Evolutionary conservation across 2,329 filamentous ascomycete species (phyloP).

Genomic region (Zasmidium citrigriseum): DNA sequence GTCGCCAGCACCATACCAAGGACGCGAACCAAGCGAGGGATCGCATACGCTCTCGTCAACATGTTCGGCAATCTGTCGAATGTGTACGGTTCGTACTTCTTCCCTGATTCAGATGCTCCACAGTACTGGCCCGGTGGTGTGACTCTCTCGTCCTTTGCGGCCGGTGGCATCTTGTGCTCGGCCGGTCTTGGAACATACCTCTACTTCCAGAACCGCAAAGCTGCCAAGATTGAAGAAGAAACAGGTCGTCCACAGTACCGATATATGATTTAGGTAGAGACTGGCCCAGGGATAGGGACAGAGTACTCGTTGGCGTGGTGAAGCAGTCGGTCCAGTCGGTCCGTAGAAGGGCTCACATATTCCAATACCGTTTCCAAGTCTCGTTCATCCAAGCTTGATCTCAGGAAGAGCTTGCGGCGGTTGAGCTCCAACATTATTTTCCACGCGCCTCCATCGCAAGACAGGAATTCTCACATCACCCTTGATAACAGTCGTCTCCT

Average conservation of each 20-base stretch:
- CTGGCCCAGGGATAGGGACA: no score
- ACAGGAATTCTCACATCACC: conserved; percentile 18
- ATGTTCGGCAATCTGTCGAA: conserved; percentile 5
- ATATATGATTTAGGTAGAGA: neutral
- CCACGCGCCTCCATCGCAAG: conserved; percentile 10
- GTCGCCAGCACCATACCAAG: conserved; percentile 1
- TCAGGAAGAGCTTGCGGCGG: neutral
- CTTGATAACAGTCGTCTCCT: conserved; percentile 37
- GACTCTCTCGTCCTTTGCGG: conserved; percentile 1
- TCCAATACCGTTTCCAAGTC: no score
- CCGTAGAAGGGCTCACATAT: neutral
- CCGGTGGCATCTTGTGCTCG: conserved; percentile 1
- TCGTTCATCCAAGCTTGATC: conserved; percentile 4
- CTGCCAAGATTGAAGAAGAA: neutral
- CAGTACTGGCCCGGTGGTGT: conserved; percentile 2
- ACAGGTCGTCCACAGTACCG: neutral
- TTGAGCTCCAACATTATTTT: conserved; percentile 7
- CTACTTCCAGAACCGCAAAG: conserved; percentile 1
- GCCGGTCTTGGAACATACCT: neutral
- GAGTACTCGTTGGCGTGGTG: no score
- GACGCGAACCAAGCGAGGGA: conserved; percentile 3
- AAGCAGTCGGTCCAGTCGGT: no score
- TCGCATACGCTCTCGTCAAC: conserved; percentile 5
- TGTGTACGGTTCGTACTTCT: conserved; percentile 9
- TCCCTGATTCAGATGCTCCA: conserved; percentile 5